Evolutionary conservation across 768 basidiomycete genomes (phyloP), one percentile per base, ranked within the genome.

Genomic region (Podaxis rugospora): DNA sequence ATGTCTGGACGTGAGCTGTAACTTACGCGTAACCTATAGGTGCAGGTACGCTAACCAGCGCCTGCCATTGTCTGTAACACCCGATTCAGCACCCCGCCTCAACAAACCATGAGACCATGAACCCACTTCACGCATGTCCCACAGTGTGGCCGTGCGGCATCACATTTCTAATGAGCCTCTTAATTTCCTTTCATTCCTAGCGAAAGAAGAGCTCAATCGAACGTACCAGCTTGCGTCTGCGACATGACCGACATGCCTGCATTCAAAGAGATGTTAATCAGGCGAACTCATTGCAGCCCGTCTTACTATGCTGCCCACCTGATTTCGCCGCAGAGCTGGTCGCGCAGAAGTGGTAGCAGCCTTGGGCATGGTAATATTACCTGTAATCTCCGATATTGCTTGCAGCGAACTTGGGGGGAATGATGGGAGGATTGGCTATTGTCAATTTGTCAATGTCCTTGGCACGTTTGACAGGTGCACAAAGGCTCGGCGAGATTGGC

Each of bases 101-200:
- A 16, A 58, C 3, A 53, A 46, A 27, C 36, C 25, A 62, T 23
- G 36, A 35, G 40, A 42, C 39, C n/a, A 35, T 23, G n/a, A 53
- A 80, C 86, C 68, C 66, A 91, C 90, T 88, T 92, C 62, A 91
- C 83, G 67, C 92, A 93, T 55, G 92, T 92, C 44, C 85, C 81
- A 69, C 92, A 94, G 70, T 93, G 90, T 11, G 92, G 92, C 64
- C 92, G 87, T 44, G 87, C 82, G 44, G 92, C 92, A 72, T 94
- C 92, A 66, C 92, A 94, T 89, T 92, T 93, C 91, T 93, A 66
- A 27, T 11, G 25, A 56, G 18, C 36, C 36, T 18, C n/a, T 55
- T 56, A n/a, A 62, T 37, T 36, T 35, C 35, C 27, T 40, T n/a
- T n/a, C 21, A 27, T 44, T 28, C 46, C n/a, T 3, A 9, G 9